Evolutionary conservation across 2,329 filamentous ascomycete species (phyloP), one percentile per base, ranked within the genome.

Genomic region (Penicillium brevicompactum): DNA sequence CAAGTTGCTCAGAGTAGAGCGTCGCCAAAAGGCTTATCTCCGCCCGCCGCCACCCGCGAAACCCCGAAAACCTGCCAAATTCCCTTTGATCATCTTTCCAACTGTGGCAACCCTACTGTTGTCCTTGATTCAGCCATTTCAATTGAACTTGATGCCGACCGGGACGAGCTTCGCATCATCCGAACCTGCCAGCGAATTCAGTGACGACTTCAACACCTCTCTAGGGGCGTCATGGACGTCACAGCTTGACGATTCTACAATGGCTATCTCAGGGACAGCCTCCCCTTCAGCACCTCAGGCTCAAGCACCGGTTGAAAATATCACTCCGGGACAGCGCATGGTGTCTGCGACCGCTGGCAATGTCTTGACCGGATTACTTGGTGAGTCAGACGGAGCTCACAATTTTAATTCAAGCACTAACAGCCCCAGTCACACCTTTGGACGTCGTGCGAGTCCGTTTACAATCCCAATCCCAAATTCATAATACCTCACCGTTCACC

Each of bases 391-490:
- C 55, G 14, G 47, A 49, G 27, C 41, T 18, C 38, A 38, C 27
- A 30, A 32, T 49, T 22, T 38, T 46, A 30, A 11, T 22, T 27
- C 10, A 24, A 40, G 16, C 6, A 38, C 61, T 58, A 49, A 65
- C 56, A 40, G 42, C 53, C 56, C 18, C 63, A 95, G 93, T 96
- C 31, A 99, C 94, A 5, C 94, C 94, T 45, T 87, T 99, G 49
- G 94, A 99, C 70, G 94, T 99, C 59, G 94, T 99, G 58, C 91
- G 94, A 59, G 91, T 99, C 45, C 91, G 94, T 59, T 82, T 96
- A 51, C 94, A 99, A 75, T 93, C 94, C 1, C 93, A 97, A 77
- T 80, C 80, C 42, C 69, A 81, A 58, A 69, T 74, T 68, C 78
- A 68, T 77, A 83, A 70, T 79, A 81, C 74, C 73, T 87, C 71